These are phyloP conservation scores for Rossbeevera mucosa DNA, from an alignment of 768 basidiomycete genomes.

Conservation along the genomic window DNA sequence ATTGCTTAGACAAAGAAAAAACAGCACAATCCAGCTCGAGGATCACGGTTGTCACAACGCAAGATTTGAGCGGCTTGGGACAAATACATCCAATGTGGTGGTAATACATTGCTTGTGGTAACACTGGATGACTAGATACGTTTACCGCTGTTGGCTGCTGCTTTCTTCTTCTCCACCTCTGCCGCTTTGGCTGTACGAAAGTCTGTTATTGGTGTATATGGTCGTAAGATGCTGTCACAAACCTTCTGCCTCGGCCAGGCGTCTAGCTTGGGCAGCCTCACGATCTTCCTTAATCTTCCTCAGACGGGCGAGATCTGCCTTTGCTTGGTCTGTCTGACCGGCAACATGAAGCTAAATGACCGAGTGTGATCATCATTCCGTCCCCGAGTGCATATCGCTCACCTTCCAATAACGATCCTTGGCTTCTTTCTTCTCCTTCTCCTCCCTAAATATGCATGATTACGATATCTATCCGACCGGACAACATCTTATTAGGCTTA, in stretches of 20 bases:
- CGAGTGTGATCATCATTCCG: constrained; percentile 2
- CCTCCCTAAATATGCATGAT: constrained; percentile 51
- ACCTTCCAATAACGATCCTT: constrained; percentile 88
- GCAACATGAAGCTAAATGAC: constrained; percentile 53
- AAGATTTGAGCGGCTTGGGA: neutral
- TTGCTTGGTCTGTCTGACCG: constrained; percentile 90
- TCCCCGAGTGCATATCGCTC: constrained; percentile 7
- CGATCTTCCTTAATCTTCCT: constrained; percentile 83
- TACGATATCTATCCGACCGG: neutral
- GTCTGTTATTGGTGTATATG: neutral
- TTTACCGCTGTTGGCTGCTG: constrained; percentile 31
- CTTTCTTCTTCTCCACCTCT: constrained; percentile 59
- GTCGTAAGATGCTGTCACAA: constrained; percentile 11
- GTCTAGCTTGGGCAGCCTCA: constrained; percentile 80
- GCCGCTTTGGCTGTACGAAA: constrained; percentile 52
- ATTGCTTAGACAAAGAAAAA: too few species aligned
- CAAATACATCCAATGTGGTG: neutral
- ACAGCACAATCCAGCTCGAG: neutral
- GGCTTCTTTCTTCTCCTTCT: constrained; percentile 88
- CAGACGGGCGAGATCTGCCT: constrained; percentile 81
- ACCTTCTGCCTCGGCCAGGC: constrained; percentile 89
- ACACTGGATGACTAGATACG: constrained; percentile 27
- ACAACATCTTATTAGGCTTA: constrained; percentile 21
- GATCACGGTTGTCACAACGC: neutral
- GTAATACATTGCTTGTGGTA: constrained; percentile 2